A percentile compares a stretch with the other conserved stretches of the same genome.
Conservation (phyloP, 768 basidiomycete species). For the Boletus fagicola region DNA sequence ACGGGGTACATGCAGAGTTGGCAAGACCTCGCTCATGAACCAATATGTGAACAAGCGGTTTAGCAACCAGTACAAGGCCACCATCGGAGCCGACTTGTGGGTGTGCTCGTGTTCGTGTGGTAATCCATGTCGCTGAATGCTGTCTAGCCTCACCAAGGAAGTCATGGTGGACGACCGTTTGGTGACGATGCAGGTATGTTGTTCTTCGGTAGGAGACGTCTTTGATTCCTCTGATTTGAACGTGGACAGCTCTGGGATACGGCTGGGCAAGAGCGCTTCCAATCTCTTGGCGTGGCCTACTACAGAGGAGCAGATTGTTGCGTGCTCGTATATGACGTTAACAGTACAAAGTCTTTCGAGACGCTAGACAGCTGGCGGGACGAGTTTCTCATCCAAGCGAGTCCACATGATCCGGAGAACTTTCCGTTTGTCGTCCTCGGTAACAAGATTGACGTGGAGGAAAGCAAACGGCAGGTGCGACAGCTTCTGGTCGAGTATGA, state of each 20-base stretch:
- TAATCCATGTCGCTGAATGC: slow-evolving; percentile 6
- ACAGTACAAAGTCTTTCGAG: slow-evolving; percentile 97
- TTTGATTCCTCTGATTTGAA: slow-evolving; percentile 2
- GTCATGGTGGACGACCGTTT: slow-evolving; percentile 97
- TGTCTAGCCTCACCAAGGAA: slow-evolving; percentile 86
- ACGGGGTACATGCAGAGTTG: slow-evolving; percentile 58
- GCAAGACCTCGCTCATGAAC: slow-evolving; percentile 99
- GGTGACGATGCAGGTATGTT: slow-evolving; percentile 94
- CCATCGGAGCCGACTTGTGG: slow-evolving; percentile 95
- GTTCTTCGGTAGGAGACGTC: not conserved
- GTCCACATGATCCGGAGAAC: slow-evolving; percentile 98
- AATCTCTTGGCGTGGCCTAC: slow-evolving; percentile 97
- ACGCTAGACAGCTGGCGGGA: slow-evolving; percentile 99
- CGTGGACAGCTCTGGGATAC: slow-evolving; percentile 94
- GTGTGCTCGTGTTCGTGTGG: slow-evolving; percentile 34
- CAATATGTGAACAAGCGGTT: slow-evolving; percentile 99
- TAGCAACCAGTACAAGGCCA: slow-evolving; percentile 99
- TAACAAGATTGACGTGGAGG: slow-evolving; percentile 99
- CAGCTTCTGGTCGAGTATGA: not conserved
- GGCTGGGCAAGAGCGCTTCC: slow-evolving; percentile 99
- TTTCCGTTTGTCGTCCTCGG: slow-evolving; percentile 99
- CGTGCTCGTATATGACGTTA: slow-evolving; percentile 98
- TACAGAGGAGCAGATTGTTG: slow-evolving; percentile 99
- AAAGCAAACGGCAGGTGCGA: slow-evolving; percentile 92
- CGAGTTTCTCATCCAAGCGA: slow-evolving; percentile 98